Evolutionary conservation across 2,329 filamentous ascomycete genomes (phyloP), one percentile per base, ranked within the genome.

Genomic region (Clarireedia paspali): DNA sequence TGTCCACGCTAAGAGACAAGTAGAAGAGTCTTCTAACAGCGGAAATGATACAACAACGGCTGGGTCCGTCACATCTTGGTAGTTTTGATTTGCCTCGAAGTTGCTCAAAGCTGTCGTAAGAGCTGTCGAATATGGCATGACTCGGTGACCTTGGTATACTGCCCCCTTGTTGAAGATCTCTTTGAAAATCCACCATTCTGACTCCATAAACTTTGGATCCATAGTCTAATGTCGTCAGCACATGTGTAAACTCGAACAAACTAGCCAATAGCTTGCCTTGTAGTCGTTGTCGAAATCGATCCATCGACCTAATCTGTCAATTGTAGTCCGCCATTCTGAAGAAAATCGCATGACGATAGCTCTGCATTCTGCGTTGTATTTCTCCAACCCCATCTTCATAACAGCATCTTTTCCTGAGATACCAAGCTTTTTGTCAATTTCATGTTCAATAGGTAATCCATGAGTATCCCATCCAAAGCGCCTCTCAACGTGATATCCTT

Each of bases 221-320:
- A 96, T 96, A 38, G 90, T 96, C 86, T 87, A 38, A 30, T 30
- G 26, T 17, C 17, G 55, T 65, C 60, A 66, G 62, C 57, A 34
- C 9, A 34, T 34, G 30, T 10, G 12, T 34, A 34, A 4, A 48
- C 26, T 15, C 26, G 23, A 34, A 49, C 14, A 6, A 34, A 10
- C 20, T 6, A 47, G 47, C 2, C 20, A 40, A 53, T 45, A 38
- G 50, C 69, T 61, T 67, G 84, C 84, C 83, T 96, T 96, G 77
- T 95, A 96, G 71, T 96, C 90, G 66, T 95, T 94, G 72, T 97
- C 92, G 65, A 97, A 96, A 73, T 96, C 92, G 66, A 96, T 94
- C 92, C 92, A 97, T 57, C 92, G 86, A 56, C 92, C 92, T 42
- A 97, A 74, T 59, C 92, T 80, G 68, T 95, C 90, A 65, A 96